These are phyloP conservation scores for Phytophthora cactorum DNA, from an alignment of 352 stramenopile species.

Conservation along the genomic window DNA sequence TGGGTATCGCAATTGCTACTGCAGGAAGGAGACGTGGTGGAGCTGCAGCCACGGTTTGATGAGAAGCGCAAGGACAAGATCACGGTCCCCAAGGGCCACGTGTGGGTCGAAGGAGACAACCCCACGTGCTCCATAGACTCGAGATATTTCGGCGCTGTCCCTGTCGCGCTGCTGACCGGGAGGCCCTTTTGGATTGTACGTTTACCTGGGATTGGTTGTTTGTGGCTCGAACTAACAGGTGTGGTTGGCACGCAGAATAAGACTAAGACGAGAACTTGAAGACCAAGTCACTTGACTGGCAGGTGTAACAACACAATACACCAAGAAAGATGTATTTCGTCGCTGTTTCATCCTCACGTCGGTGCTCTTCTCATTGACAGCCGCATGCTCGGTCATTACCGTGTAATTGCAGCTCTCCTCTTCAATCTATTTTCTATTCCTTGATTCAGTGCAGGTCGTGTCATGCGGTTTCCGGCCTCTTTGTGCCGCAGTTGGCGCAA, in stretches of 20 bases:
- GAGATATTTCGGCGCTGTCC: constrained; percentile 93
- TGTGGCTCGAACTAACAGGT: constrained; percentile 10
- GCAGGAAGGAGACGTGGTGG: constrained; percentile 83
- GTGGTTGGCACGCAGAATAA: constrained; percentile 14
- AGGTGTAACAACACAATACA: not conserved
- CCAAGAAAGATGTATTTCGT: constrained; percentile 4
- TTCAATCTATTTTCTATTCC: constrained; percentile 13
- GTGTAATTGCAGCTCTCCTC: not conserved
- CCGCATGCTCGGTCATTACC: no score
- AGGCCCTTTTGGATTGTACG: constrained; percentile 73
- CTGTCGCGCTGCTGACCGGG: constrained; percentile 86
- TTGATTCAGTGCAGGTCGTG: not conserved
- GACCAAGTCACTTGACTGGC: not conserved
- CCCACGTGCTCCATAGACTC: constrained; percentile 94
- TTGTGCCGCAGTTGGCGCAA: constrained; percentile 74
- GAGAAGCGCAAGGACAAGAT: constrained; percentile 60
- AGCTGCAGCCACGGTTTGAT: constrained; percentile 79
- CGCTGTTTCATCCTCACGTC: not conserved
- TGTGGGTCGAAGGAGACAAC: constrained; percentile 98
- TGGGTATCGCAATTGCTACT: not conserved
- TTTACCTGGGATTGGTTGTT: not conserved
- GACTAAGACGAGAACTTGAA: not conserved
- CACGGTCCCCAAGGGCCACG: constrained; percentile 91
- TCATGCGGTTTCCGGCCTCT: constrained; percentile 44
- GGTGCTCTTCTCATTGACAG: no score